These are phyloP conservation scores for Penicillium mononematosum DNA, from an alignment of 495 filamentous ascomycete genomes.

Conservation along the genomic window DNA sequence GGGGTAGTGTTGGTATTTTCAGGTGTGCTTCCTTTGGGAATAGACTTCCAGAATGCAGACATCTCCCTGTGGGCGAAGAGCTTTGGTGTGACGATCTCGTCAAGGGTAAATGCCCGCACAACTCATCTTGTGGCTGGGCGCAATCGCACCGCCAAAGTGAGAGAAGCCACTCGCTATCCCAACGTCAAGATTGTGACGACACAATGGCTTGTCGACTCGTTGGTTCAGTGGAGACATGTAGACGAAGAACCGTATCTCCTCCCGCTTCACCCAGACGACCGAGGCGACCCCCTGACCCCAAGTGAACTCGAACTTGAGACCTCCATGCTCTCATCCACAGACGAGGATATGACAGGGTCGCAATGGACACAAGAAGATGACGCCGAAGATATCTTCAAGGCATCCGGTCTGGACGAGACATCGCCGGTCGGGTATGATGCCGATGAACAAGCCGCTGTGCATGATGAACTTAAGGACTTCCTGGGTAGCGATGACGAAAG, in stretches of 20 bases:
- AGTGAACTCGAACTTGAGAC: conserved; percentile 36
- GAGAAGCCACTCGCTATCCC: conserved; percentile 67
- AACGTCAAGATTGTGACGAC: conserved; percentile 86
- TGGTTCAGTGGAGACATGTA: conserved; percentile 72
- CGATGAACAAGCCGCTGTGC: conserved; percentile 51
- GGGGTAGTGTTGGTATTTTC: conserved; percentile 78
- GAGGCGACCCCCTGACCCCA: conserved; percentile 42
- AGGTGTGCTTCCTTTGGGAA: conserved; percentile 77
- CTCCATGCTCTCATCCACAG: conserved; percentile 42
- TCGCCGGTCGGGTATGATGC: conserved; percentile 45
- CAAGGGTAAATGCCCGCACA: conserved; percentile 54
- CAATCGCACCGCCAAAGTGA: conserved; percentile 86
- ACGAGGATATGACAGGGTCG: conserved; percentile 44
- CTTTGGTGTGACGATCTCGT: conserved; percentile 75
- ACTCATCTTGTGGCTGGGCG: conserved; percentile 71
- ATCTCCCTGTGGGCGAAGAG: conserved; percentile 77
- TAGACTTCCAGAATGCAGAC: conserved; percentile 76
- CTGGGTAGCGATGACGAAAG: conserved; percentile 65
- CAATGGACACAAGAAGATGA: conserved; percentile 40
- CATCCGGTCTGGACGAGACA: conserved; percentile 30
- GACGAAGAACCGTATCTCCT: conserved; percentile 75
- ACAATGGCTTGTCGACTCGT: conserved; percentile 81
- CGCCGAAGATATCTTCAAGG: conserved; percentile 47
- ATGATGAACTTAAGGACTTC: conserved; percentile 78
- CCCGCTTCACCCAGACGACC: conserved; percentile 60